Conservation (phyloP, 345 rosid species). For the Eucalyptus curtisii region DNA sequence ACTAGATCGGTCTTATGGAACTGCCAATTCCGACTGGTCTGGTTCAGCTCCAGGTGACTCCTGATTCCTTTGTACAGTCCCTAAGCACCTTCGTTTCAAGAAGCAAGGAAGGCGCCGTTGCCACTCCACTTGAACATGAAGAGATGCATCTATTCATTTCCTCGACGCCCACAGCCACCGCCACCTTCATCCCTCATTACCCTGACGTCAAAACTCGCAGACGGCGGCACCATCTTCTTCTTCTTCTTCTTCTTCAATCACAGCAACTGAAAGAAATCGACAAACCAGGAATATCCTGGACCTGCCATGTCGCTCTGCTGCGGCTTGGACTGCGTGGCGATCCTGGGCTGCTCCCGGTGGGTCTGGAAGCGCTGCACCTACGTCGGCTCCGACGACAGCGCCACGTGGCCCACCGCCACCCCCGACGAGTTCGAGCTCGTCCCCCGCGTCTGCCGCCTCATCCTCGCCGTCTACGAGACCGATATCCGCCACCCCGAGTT, state of each 20-base stretch:
- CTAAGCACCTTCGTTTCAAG: not conserved
- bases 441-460: conserved; percentile 63
- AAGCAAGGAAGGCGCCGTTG: not conserved
- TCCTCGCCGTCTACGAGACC: conserved; percentile 79
- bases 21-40: no score
- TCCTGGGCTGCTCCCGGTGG: conserved; percentile 68
- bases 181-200: not conserved
- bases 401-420: conserved; percentile 61
- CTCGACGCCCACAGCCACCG: not conserved
- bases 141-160: not conserved
- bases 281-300: not conserved
- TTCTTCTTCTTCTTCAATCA: not conserved
- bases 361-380: conserved; percentile 90
- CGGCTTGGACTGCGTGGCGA: conserved; percentile 52
- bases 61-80: no score
- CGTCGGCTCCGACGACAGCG: conserved; percentile 79
- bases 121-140: not conserved
- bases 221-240: not conserved
- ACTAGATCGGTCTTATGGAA: no score
- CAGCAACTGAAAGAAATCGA: not conserved
- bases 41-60: no score
- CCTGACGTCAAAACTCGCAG: not conserved
- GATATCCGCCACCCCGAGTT: conserved; percentile 48
- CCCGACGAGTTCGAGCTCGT: conserved; percentile 69
- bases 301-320: not conserved